A percentile compares a stretch with the other conserved stretches of the same genome.
These are phyloP conservation scores for Sphaerosporella brunnea DNA, from an alignment of 495 filamentous ascomycete species.

Conservation along the genomic window DNA sequence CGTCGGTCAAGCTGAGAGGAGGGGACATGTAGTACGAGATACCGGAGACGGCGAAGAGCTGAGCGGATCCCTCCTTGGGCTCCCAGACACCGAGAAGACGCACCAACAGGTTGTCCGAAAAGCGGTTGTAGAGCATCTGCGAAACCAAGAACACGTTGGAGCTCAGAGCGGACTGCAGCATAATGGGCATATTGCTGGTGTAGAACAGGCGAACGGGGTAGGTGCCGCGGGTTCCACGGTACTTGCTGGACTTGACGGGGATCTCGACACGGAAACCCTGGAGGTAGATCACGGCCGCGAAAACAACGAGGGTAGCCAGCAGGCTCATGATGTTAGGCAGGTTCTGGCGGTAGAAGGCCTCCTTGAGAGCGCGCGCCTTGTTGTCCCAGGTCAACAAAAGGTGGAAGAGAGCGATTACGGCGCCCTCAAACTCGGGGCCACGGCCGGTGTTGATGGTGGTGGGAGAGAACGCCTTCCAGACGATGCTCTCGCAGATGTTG, in stretches of 20 bases:
- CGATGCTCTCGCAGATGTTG: constrained; percentile 99
- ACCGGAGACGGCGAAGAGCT: constrained; percentile 81
- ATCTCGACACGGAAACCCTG: constrained; percentile 99
- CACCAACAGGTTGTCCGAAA: constrained; percentile 95
- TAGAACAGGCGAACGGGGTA: constrained; percentile 71
- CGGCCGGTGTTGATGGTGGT: constrained; percentile 99
- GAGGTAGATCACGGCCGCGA: constrained; percentile 96
- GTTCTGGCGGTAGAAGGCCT: constrained; percentile 99
- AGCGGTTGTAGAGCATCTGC: constrained; percentile 97
- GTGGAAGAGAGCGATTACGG: constrained; percentile 96
- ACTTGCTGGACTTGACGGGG: constrained; percentile 96
- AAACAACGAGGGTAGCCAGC: constrained; percentile 77
- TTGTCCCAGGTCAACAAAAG: constrained; percentile 94
- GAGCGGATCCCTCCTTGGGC: constrained; percentile 83
- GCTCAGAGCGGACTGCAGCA: constrained; percentile 93
- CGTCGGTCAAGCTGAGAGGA: constrained; percentile 90
- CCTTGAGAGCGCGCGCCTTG: constrained; percentile 90
- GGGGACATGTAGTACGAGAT: constrained; percentile 99
- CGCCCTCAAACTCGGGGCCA: constrained; percentile 98
- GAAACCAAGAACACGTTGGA: constrained; percentile 98
- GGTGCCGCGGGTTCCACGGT: constrained; percentile 88
- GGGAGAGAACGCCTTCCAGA: constrained; percentile 98
- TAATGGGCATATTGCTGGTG: constrained; percentile 95
- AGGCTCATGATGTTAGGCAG: constrained; percentile 99
- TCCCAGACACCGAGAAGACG: constrained; percentile 96